Conservation (phyloP, 2,329 filamentous ascomycete genomes). For the Cordyceps tenuipes region DNA sequence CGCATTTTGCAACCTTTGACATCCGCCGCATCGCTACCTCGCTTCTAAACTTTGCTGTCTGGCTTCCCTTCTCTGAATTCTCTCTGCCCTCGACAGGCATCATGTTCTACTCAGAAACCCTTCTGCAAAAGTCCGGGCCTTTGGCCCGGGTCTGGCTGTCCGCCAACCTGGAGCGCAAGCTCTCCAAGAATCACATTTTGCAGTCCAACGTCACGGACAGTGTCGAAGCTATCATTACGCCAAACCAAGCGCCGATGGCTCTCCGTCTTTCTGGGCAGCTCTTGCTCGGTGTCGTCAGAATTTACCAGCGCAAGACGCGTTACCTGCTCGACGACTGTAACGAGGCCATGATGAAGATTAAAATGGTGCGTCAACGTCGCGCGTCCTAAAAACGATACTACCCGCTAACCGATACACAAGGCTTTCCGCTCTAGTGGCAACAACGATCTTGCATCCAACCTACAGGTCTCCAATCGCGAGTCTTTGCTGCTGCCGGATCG, state of each 20-base stretch:
- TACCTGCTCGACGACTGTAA: constrained; percentile 97
- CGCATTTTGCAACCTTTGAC: neutral
- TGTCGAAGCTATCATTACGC: constrained; percentile 89
- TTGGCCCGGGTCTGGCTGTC: constrained; percentile 97
- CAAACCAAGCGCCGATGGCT: constrained; percentile 88
- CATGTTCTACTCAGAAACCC: constrained; percentile 98
- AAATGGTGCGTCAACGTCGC: constrained; percentile 62
- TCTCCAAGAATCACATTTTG: constrained; percentile 92
- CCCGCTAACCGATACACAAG: constrained; percentile 40
- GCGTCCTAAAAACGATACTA: neutral
- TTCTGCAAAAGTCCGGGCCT: constrained; percentile 93
- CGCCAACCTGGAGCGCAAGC: constrained; percentile 95
- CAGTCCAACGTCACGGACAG: constrained; percentile 93
- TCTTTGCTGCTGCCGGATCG: constrained; percentile 84
- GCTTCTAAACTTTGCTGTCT: neutral
- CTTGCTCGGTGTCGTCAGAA: constrained; percentile 88
- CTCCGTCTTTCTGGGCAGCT: constrained; percentile 89
- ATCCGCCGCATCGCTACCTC: neutral
- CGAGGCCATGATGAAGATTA: constrained; percentile 94
- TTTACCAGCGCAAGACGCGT: constrained; percentile 94
- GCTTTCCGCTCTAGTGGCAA: constrained; percentile 91
- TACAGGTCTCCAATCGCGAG: constrained; percentile 74
- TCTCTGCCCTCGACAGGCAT: constrained; percentile 22
- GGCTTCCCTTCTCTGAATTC: constrained; percentile 8
- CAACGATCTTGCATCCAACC: constrained; percentile 82